phyloP scores from a whole-genome alignment of 2,329 filamentous ascomycete species.

The Aspergillus latus region DNA sequence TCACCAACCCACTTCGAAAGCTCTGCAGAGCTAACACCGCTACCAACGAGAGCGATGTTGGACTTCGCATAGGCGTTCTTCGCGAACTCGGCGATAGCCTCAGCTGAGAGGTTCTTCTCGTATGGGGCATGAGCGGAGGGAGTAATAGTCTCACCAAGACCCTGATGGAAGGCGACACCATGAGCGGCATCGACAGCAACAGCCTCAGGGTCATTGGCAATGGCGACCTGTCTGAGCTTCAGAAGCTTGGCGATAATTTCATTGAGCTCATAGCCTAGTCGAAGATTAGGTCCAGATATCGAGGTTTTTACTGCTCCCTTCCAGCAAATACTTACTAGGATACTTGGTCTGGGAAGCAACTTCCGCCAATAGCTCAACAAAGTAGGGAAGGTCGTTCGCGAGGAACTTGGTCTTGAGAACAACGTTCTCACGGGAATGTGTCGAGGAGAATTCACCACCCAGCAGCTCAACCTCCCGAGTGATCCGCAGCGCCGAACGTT shows the following conservation, averaged over 20 bases:
- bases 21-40: constrained; percentile 74
- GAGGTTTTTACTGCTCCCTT: background rate
- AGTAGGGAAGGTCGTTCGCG: constrained; percentile 93
- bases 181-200: constrained; percentile 86
- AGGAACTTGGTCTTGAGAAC: constrained; percentile 94
- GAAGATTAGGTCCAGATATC: constrained; percentile 11
- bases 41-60: constrained; percentile 88
- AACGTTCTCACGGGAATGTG: constrained; percentile 90
- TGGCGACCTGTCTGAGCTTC: constrained; percentile 71
- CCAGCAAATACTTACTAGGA: constrained; percentile 52
- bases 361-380: constrained; percentile 91
- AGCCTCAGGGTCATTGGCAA: constrained; percentile 62
- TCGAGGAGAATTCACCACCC: constrained; percentile 81
- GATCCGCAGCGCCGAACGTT: constrained; percentile 88
- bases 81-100: constrained; percentile 73
- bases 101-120: constrained; percentile 76
- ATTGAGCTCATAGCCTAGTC: constrained; percentile 77
- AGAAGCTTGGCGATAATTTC: constrained; percentile 82
- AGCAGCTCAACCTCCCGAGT: constrained; percentile 93
- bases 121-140: constrained; percentile 70
- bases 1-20: constrained; percentile 87
- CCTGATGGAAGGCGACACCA: constrained; percentile 84
- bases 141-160: constrained; percentile 77
- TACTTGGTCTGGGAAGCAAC: constrained; percentile 87
- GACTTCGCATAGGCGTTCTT: constrained; percentile 78